Conservation (phyloP, 805 yeast genomes). For the Metschnikowia vanudenii region DNA sequence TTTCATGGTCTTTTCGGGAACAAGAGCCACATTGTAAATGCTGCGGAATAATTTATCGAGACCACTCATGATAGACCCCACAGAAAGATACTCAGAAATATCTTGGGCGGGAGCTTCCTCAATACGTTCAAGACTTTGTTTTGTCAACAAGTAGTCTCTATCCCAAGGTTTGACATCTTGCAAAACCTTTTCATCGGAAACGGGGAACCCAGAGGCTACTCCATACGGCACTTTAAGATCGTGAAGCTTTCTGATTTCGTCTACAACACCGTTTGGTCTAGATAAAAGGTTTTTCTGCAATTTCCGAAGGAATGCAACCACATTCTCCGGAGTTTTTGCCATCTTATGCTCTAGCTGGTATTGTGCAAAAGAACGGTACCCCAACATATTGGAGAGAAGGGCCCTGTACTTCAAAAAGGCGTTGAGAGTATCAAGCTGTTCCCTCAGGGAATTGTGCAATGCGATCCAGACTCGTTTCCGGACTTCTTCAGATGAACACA, state of each 20-base stretch:
- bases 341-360: slow-evolving; percentile 87
- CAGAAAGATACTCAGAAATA: slow-evolving; percentile 71
- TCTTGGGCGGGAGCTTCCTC: slow-evolving; percentile 35
- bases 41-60: slow-evolving; percentile 65
- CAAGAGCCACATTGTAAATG: slow-evolving; percentile 75
- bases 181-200: slow-evolving; percentile 40
- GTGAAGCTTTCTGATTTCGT: slow-evolving; percentile 56
- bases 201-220: slow-evolving; percentile 1
- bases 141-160: slow-evolving; percentile 57
- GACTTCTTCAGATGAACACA: slow-evolving; percentile 53
- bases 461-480: slow-evolving; percentile 74
- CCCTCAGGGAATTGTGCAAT: slow-evolving; percentile 60
- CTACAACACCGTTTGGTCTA: slow-evolving; percentile 42
- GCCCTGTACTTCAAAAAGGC: slow-evolving; percentile 64
- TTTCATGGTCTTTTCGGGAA: slow-evolving; percentile 55
- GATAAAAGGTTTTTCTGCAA: slow-evolving; percentile 49
- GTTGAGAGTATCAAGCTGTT: slow-evolving; percentile 61
- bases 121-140: slow-evolving; percentile 20
- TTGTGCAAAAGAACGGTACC: slow-evolving; percentile 65
- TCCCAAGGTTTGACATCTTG: slow-evolving; percentile 82
- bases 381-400: slow-evolving; percentile 68
- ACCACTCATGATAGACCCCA: slow-evolving; percentile 85
- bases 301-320: slow-evolving; percentile 61
- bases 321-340: slow-evolving; percentile 82
- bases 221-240: slow-evolving; percentile 23